Percentiles rank a stretch among this genome's conserved stretches.
Conservation (phyloP, 257 asterid genomes). For the Henckelia pumila region DNA sequence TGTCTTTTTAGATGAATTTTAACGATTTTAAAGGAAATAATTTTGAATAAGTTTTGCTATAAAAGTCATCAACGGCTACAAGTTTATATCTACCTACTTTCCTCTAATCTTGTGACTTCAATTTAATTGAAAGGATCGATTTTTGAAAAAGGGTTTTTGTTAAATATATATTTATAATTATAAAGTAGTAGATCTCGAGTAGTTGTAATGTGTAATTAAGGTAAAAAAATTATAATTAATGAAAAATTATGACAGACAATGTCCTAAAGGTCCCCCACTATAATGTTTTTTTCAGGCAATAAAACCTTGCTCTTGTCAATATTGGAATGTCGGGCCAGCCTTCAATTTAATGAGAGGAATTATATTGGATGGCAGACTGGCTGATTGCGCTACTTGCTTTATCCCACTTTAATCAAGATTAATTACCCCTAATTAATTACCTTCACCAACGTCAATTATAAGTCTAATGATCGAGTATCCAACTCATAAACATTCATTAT, state of each 20-base stretch:
- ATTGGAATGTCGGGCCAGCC: conserved; percentile 37
- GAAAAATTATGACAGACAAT: conserved; percentile 27
- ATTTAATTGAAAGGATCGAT: no score
- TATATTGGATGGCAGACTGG: not conserved
- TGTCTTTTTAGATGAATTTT: no score
- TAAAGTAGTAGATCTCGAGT: not conserved
- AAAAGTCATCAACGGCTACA: no score
- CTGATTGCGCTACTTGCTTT: not conserved
- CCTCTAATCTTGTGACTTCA: no score
- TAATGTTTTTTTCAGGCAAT: conserved; percentile 9
- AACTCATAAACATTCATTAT: not conserved
- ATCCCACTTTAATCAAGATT: not conserved
- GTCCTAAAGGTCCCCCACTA: conserved; percentile 33
- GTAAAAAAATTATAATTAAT: conserved; percentile 22
- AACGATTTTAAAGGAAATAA: no score
- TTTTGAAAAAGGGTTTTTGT: no score
- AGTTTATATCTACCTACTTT: no score
- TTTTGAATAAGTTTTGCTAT: no score
- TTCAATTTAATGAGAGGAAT: conserved; percentile 4
- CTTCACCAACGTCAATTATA: not conserved
- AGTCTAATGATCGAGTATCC: not conserved
- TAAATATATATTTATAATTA: no score
- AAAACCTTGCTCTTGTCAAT: conserved; percentile 25
- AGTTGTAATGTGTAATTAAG: conserved; percentile 24
- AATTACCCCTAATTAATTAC: no score